Base-by-base conservation (phyloP, 306 rosid genomes). In the Canavalia gladiata region DNA sequence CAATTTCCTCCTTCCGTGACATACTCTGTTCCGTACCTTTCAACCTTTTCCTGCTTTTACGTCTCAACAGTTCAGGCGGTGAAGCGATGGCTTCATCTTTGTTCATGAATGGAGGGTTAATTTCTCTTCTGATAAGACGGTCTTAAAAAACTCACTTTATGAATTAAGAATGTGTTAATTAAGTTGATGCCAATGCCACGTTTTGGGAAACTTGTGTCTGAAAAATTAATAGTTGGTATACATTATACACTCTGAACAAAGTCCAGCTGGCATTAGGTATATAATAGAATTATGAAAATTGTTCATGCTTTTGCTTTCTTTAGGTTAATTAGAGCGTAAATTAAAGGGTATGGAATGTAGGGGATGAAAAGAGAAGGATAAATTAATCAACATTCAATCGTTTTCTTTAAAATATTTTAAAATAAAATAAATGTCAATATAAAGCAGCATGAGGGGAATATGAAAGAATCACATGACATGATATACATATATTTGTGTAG, bases 231-330 rank as follows among this genome's bases (percentile, higher is more conserved):
- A 72, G 4, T 74, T 41, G 6, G 12, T 13, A 6, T 58, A 63
- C 43, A 45, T 33, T 13, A 6, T 58, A 63, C 43, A 45, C 46
- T 46, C 34, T 28, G 29, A 43, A 56, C 28, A 57, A 45, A 74
- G 56, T 74, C n/a, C 43, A 74, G 45, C 69, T 74, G 68, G 66
- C 49, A 57, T 42, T 43, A 56, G 66, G 42, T 30, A 12, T 33
- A 25, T 51, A 39, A 8, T 56, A 42, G 9, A 72, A 51, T 39
- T 37, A 73, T 54, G 77, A 35, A 52, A 72, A 46, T 10, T 13
- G 7, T 13, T 51, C 8, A 10, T 46, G 25, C 52, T 9, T 67
- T 2, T 9, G 1, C 30, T 31, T 35, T 30, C 33, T 28, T 35
- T 50, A 10, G 39, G 73, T 43, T 42, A 34, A 51, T 68, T n/a